Evolutionary conservation across 805 yeast species (phyloP), one percentile per base, ranked within the genome.

Genomic region (Lachancea dasiensis): DNA sequence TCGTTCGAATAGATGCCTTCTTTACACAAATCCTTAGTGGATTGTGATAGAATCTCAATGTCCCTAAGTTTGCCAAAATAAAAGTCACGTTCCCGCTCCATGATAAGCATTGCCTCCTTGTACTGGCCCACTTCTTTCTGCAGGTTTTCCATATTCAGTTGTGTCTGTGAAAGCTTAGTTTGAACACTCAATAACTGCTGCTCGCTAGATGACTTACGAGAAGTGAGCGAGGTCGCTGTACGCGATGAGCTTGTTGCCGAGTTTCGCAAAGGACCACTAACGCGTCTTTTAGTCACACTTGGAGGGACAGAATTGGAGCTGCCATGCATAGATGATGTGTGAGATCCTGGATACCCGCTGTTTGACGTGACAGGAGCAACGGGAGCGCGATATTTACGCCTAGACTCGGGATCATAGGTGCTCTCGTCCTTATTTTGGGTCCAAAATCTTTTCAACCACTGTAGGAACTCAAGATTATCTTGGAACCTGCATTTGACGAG

Each of bases 401-500:
- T 68, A 0, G 75, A 56, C 10, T 60, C 58, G 1, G 96, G 77
- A 58, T 89, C 94, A 53, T 89, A 89, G 4, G 65, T 73, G 24
- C 73, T 69, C 39, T 79, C 80, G 40, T 80, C 81, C 54, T 74
- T 79, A 52, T 77, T 70, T 37, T 83, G 90, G 45, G 70, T 69
- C 97, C 97, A 90, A 52, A 69, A 79, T 51, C 73, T 73, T 54
- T 84, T 80, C 53, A 86, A 69, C 96, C 96, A 92, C 64, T 92
- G 99, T 46, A 89, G 65, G 52, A 92, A 83, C 64, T 89, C 97
- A 51, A 92, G 70, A 60, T 92, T 92, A 56, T 90, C 97, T 60
- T 92, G 98, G 49, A 92, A 75, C 52, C 84, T 71, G 65, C 97
- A 92, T 61, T 85, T 86, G 58, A 84, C 76, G 43, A 92, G 69